Percentiles rank a stretch among this genome's conserved stretches.
phyloP scores from a whole-genome alignment of 371 early-diverging fungal genomes.

The Batrachochytrium dendrobatidis region DNA sequence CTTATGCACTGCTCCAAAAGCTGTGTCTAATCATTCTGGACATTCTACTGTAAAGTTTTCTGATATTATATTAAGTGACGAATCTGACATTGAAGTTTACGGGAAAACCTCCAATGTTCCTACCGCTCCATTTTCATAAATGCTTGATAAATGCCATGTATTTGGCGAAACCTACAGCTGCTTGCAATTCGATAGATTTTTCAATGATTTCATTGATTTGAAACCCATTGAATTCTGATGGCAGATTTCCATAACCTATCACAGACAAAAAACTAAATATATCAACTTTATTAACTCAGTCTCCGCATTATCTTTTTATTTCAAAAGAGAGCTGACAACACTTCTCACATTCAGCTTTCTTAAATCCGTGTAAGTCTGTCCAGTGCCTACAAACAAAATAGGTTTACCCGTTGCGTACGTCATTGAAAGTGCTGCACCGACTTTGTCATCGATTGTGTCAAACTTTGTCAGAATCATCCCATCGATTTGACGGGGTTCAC shows the following conservation, averaged over 20 bases:
- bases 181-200: too few relatives aligned
- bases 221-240: too few relatives aligned
- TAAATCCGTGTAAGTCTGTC: conserved; percentile 98
- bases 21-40: too few relatives aligned
- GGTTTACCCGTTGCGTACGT: conserved; percentile 93
- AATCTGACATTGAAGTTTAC: background rate
- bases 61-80: background rate
- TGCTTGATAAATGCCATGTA: too few relatives aligned
- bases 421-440: conserved; percentile 97
- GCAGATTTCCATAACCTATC: too few relatives aligned
- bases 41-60: background rate
- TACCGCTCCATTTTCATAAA: background rate
- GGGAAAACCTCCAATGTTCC: background rate
- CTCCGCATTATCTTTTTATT: too few relatives aligned
- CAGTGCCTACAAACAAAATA: conserved; percentile 98
- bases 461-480: conserved; percentile 96
- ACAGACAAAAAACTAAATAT: too few relatives aligned
- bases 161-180: too few relatives aligned
- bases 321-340: conserved; percentile 76
- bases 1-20: too few relatives aligned
- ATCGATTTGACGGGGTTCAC: conserved; percentile 79
- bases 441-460: conserved; percentile 98
- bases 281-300: too few relatives aligned
- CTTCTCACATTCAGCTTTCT: conserved; percentile 78
- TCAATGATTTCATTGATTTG: too few relatives aligned